These are phyloP conservation scores for Medakamo hakoo DNA, from an alignment of 139 green algal species.

Conservation along the genomic window DNA sequence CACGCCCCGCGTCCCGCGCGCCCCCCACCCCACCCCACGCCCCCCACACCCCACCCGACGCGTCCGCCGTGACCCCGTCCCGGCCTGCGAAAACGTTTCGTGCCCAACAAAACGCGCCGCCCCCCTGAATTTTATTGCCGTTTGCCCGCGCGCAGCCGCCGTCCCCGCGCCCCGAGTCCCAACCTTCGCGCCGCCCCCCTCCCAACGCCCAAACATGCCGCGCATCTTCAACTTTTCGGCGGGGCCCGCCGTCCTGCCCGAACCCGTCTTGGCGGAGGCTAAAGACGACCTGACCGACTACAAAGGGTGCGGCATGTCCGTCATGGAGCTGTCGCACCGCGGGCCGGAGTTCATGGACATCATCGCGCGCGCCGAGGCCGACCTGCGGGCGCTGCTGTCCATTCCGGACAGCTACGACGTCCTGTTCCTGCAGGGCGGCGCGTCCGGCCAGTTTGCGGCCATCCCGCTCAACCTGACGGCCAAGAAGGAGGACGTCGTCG, in stretches of 20 bases:
- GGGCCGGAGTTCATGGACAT: constrained; percentile 90
- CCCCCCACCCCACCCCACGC: too few relatives aligned
- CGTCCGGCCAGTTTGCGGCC: constrained; percentile 82
- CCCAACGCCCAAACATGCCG: too few relatives aligned
- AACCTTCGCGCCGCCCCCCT: too few relatives aligned
- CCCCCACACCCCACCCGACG: too few relatives aligned
- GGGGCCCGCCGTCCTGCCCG: constrained; percentile 76
- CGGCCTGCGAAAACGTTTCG: too few relatives aligned
- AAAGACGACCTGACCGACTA: constrained; percentile 92
- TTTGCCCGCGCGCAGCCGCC: too few relatives aligned
- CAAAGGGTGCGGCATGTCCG: constrained; percentile 63
- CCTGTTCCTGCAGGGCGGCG: constrained; percentile 83
- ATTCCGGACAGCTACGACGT: constrained; percentile 95
- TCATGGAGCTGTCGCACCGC: constrained; percentile 98
- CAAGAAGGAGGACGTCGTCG: constrained; percentile 44
- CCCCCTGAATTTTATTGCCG: too few relatives aligned
- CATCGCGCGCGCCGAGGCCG: constrained; percentile 71
- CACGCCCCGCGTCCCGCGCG: too few relatives aligned
- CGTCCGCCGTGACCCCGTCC: too few relatives aligned
- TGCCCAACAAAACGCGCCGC: too few relatives aligned
- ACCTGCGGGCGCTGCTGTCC: constrained; percentile 74
- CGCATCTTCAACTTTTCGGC: constrained; percentile 75
- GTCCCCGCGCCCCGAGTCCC: too few relatives aligned
- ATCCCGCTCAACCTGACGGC: constrained; percentile 81
- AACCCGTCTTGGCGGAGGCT: constrained; percentile 79